These are phyloP conservation scores for Suillus placidus DNA, from an alignment of 768 basidiomycete species.

Conservation along the genomic window DNA sequence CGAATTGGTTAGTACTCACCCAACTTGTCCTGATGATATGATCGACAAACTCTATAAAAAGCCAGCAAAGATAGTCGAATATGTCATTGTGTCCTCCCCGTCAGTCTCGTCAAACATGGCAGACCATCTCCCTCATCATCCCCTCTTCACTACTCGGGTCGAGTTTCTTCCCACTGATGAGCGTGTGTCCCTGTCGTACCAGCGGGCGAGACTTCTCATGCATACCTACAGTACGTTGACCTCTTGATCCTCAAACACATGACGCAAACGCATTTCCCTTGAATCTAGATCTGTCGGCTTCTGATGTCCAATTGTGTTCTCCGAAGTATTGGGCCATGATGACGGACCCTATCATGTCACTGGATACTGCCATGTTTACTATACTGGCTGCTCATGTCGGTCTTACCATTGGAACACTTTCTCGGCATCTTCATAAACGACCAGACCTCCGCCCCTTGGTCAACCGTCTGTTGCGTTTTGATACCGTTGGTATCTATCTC, in stretches of 20 bases:
- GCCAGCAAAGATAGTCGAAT: conserved; percentile 18
- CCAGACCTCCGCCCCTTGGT: conserved; percentile 54
- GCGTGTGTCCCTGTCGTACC: conserved; percentile 51
- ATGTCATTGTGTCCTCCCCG: conserved; percentile 10
- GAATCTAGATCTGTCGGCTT: conserved; percentile 36
- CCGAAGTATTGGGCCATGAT: conserved; percentile 56
- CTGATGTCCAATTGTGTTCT: conserved; percentile 52
- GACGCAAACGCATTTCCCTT: neutral
- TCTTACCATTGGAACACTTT: conserved; percentile 55
- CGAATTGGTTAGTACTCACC: conserved; percentile 18
- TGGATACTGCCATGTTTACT: conserved; percentile 57
- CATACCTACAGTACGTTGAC: conserved; percentile 47
- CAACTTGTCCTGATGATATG: conserved; percentile 13
- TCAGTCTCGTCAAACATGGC: conserved; percentile 18
- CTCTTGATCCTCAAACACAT: conserved; percentile 7
- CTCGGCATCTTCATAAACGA: conserved; percentile 48
- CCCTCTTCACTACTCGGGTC: conserved; percentile 47
- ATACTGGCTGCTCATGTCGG: conserved; percentile 56
- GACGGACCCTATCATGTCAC: conserved; percentile 52
- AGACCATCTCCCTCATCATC: conserved; percentile 31
- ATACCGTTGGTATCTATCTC: conserved; percentile 55
- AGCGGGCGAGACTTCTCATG: conserved; percentile 51
- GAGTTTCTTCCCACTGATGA: conserved; percentile 51
- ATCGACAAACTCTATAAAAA: conserved; percentile 24
- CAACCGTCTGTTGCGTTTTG: conserved; percentile 52